phyloP scores from a whole-genome alignment of 176 grass and related monocot species.

The Zizania latifolia region DNA sequence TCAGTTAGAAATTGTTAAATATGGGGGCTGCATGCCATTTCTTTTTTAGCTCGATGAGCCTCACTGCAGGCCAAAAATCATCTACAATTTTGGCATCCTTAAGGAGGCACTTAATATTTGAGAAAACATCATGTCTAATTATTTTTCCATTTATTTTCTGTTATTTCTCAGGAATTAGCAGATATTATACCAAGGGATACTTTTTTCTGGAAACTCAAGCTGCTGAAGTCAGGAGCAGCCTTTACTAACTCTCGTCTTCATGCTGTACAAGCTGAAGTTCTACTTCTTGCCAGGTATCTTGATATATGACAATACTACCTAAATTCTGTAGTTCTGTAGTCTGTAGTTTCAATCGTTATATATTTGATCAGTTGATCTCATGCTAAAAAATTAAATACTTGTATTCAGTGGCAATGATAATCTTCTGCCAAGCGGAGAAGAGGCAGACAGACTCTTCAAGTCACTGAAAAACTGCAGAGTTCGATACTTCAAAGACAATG shows the following conservation, averaged over 20 bases:
- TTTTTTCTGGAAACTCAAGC: slow-evolving; percentile 87
- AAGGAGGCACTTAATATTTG: not conserved
- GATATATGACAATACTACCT: not conserved
- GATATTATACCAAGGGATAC: slow-evolving; percentile 89
- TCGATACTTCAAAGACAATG: slow-evolving; percentile 89
- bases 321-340: not conserved
- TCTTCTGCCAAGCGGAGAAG: slow-evolving; percentile 80
- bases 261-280: slow-evolving; percentile 80
- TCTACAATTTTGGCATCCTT: not conserved
- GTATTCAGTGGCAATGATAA: slow-evolving; percentile 79
- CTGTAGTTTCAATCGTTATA: not conserved
- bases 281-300: slow-evolving; percentile 86
- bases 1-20: not conserved
- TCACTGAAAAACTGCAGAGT: slow-evolving; percentile 76
- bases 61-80: not conserved
- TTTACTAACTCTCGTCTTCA: slow-evolving; percentile 84
- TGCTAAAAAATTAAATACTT: slow-evolving; percentile 10
- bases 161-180: slow-evolving; percentile 53
- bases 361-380: slow-evolving; percentile 18
- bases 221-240: slow-evolving; percentile 82
- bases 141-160: slow-evolving; percentile 12
- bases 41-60: not conserved
- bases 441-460: slow-evolving; percentile 76
- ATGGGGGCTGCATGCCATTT: not conserved
- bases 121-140: not conserved